These are phyloP conservation scores for Achlya hypogyna DNA, from an alignment of 352 stramenopile genomes.

Conservation along the genomic window DNA sequence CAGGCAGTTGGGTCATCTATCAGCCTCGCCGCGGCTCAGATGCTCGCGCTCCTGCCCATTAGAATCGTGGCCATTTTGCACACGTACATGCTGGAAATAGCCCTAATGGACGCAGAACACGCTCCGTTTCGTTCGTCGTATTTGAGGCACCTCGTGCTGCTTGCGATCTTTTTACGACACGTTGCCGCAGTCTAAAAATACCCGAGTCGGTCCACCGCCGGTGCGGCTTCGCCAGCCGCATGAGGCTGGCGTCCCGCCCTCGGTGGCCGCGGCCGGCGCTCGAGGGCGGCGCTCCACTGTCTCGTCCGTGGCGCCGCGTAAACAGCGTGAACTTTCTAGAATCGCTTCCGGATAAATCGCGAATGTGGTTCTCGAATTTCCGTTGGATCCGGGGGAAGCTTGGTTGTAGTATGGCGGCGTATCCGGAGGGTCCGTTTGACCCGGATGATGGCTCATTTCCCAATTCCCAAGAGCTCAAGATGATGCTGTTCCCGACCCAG, in stretches of 20 bases:
- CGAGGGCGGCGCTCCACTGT: neutral
- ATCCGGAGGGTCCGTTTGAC: neutral
- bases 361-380: neutral
- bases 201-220: too few species aligned
- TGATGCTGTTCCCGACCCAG: neutral
- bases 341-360: neutral
- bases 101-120: too few species aligned
- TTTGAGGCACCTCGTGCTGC: too few species aligned
- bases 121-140: too few species aligned
- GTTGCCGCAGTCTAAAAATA: too few species aligned
- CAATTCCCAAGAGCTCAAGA: conserved; percentile 5
- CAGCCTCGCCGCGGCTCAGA: too few species aligned
- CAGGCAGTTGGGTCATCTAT: too few species aligned
- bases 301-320: neutral
- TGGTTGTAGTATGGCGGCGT: neutral
- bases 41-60: too few species aligned
- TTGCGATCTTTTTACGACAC: too few species aligned
- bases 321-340: neutral
- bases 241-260: neutral
- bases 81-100: too few species aligned
- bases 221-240: too few species aligned
- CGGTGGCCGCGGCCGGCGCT: neutral
- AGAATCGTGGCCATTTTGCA: too few species aligned
- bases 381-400: neutral
- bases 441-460: neutral